A percentile compares a stretch with the other conserved stretches of the same genome.
phyloP scores from a whole-genome alignment of 176 grass and related monocot genomes.

The Oryza longistaminata region DNA sequence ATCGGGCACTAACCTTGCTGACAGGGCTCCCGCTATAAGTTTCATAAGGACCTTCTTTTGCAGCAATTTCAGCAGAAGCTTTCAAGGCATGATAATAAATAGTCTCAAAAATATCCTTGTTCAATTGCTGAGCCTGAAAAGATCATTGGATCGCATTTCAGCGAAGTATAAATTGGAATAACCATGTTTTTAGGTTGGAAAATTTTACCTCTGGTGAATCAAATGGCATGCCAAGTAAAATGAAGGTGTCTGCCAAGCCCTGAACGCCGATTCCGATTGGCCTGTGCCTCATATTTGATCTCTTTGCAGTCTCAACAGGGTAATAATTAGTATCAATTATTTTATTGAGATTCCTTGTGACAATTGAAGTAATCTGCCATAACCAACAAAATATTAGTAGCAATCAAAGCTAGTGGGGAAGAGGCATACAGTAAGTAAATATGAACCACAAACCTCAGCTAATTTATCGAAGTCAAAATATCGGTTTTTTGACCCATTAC shows the following conservation, averaged over 20 bases:
- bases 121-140: conserved; percentile 62
- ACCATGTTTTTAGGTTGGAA: background rate
- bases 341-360: conserved; percentile 91
- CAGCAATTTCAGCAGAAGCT: conserved; percentile 64
- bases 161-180: conserved; percentile 8
- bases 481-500: conserved; percentile 57
- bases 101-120: conserved; percentile 78
- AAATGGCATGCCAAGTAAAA: conserved; percentile 86
- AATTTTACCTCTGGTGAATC: conserved; percentile 63
- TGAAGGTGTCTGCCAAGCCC: conserved; percentile 71
- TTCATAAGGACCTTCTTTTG: conserved; percentile 66
- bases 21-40: conserved; percentile 66
- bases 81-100: conserved; percentile 78
- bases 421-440: background rate
- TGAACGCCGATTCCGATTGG: conserved; percentile 82
- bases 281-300: conserved; percentile 65
- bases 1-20: conserved; percentile 55
- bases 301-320: conserved; percentile 75
- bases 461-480: conserved; percentile 79
- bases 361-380: conserved; percentile 67
- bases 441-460: conserved; percentile 58
- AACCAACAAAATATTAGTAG: conserved; percentile 22
- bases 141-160: background rate
- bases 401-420: conserved; percentile 6
- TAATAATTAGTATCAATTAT: conserved; percentile 92